phyloP scores from a whole-genome alignment of 2,329 filamentous ascomycete genomes.

The Lecanicillium sp. region DNA sequence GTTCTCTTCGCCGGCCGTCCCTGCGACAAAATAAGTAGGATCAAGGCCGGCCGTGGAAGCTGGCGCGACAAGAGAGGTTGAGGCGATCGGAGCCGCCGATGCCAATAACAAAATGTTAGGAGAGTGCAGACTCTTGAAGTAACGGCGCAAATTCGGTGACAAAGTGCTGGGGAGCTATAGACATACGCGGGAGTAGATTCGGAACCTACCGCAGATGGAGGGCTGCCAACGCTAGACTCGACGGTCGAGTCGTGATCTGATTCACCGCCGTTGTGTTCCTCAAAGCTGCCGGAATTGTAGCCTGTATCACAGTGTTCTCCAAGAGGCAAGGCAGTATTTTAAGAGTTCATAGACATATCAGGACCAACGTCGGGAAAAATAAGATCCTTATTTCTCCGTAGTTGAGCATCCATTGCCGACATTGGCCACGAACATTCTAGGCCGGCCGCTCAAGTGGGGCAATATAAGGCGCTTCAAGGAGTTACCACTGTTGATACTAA shows the following conservation, averaged over 20 bases:
- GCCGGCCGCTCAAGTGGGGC: conserved; percentile 45
- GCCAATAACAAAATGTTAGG: conserved; percentile 10
- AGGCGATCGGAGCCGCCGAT: no score
- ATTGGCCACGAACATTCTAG: conserved; percentile 66
- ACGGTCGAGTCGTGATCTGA: no score
- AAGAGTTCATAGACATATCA: conserved; percentile 35
- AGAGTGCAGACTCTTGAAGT: no score
- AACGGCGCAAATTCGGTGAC: no score
- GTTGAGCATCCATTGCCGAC: conserved; percentile 53
- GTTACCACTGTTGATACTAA: conserved; percentile 46
- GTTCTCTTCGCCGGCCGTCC: conserved; percentile 41
- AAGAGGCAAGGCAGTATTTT: conserved; percentile 13
- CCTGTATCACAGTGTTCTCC: no score
- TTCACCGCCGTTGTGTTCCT: no score
- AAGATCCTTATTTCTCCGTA: conserved; percentile 46
- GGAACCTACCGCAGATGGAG: no score
- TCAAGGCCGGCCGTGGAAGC: conserved; percentile 11
- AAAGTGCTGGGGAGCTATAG: no score
- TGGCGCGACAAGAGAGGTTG: conserved; percentile 15
- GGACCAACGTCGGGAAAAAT: conserved; percentile 59
- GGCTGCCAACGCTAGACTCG: no score
- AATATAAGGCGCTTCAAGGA: conserved; percentile 19
- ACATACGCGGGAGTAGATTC: no score
- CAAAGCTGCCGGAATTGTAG: conserved; percentile 5
- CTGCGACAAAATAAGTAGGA: conserved; percentile 23